Percentiles rank a stretch among this genome's conserved stretches.
phyloP scores from a whole-genome alignment of 1,284 basidiomycete genomes.

The Trichosporon sp. region DNA sequence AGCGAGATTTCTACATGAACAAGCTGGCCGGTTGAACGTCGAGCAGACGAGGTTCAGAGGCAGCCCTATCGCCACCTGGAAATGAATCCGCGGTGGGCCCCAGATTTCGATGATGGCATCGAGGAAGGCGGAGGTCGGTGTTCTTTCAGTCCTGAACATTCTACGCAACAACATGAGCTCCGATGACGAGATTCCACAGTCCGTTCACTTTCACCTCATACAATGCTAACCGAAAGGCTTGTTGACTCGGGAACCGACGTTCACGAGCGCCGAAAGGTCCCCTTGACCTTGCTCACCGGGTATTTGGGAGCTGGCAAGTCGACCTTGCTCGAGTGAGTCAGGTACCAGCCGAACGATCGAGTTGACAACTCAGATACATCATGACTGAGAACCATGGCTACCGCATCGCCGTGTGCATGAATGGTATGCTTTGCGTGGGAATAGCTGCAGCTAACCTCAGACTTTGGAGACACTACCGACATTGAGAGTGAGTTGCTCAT shows the following conservation, averaged over 20 bases:
- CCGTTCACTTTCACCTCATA: not conserved
- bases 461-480: slow-evolving; percentile 58
- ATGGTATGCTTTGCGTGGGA: slow-evolving; percentile 59
- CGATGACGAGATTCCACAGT: slow-evolving; percentile 13
- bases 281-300: slow-evolving; percentile 86
- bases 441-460: slow-evolving; percentile 32
- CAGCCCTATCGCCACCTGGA: not conserved
- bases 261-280: slow-evolving; percentile 61
- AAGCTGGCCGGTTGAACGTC: too few species aligned
- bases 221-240: not conserved
- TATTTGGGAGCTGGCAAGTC: slow-evolving; percentile 88
- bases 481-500: slow-evolving; percentile 53
- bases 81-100: slow-evolving; percentile 10
- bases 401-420: slow-evolving; percentile 95
- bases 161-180: slow-evolving; percentile 8
- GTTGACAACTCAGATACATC: slow-evolving; percentile 65
- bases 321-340: slow-evolving; percentile 66
- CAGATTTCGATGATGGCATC: slow-evolving; percentile 12
- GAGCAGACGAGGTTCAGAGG: too few species aligned
- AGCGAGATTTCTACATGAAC: too few species aligned
- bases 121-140: not conserved
- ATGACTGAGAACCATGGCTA: slow-evolving; percentile 88
- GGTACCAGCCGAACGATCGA: too few species aligned
- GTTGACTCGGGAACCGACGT: slow-evolving; percentile 3
- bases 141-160: slow-evolving; percentile 15